Conservation (phyloP, 345 rosid species). For the Eucalyptus marginata region DNA sequence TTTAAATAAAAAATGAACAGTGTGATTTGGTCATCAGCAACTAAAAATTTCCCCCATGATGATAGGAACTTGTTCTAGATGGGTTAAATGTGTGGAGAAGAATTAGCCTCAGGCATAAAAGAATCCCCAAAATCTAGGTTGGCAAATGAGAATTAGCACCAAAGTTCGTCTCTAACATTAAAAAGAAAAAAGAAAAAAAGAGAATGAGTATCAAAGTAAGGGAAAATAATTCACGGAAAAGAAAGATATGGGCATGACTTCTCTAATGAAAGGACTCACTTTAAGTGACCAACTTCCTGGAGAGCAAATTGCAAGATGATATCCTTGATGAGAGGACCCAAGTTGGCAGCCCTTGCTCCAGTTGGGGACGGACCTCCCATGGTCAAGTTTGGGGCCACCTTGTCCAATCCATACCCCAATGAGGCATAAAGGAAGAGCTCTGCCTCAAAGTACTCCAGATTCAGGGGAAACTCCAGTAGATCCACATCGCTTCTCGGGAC, state of each 20-base stretch:
- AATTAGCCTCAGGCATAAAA: neutral
- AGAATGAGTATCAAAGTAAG: neutral
- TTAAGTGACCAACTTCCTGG: conserved; percentile 92
- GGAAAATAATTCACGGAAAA: neutral
- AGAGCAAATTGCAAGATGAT: conserved; percentile 64
- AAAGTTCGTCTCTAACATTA: neutral
- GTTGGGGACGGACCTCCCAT: conserved; percentile 64
- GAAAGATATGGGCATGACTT: neutral
- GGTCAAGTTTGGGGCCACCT: conserved; percentile 47
- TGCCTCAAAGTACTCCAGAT: conserved; percentile 85
- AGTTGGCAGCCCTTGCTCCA: conserved; percentile 53
- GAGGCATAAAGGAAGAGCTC: conserved; percentile 79
- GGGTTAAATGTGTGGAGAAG: neutral
- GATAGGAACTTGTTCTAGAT: neutral
- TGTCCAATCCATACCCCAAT: conserved; percentile 68
- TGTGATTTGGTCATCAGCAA: neutral
- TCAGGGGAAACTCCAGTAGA: conserved; percentile 72
- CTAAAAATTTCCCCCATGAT: neutral
- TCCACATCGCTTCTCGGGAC: conserved; percentile 20
- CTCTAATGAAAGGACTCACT: conserved; percentile 6
- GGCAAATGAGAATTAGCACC: neutral
- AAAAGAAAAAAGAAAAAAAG: neutral
- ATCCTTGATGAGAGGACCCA: conserved; percentile 42
- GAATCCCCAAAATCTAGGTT: neutral
- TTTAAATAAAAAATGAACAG: neutral